These are phyloP conservation scores for Ramalina intermedia DNA, from an alignment of 495 filamentous ascomycete species.

Conservation along the genomic window DNA sequence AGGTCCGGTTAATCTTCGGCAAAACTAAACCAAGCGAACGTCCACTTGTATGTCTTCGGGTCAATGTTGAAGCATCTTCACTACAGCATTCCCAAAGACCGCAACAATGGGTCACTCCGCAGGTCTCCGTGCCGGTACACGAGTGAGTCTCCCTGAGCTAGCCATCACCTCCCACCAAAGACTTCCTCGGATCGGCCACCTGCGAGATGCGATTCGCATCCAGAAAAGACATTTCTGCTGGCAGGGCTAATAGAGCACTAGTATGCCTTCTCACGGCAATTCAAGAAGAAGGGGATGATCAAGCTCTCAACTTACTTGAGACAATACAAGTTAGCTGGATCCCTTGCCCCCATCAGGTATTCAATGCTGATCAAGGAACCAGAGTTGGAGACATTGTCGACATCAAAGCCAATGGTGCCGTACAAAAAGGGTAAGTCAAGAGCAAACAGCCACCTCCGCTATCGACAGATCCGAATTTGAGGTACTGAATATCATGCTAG, in stretches of 20 bases:
- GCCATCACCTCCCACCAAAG: too few relatives aligned
- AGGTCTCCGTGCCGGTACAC: slow-evolving; percentile 89
- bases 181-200: neutral
- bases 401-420: slow-evolving; percentile 90
- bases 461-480: slow-evolving; percentile 5
- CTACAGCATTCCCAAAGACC: slow-evolving; percentile 16
- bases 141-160: slow-evolving; percentile 35
- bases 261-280: slow-evolving; percentile 87
- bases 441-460: neutral
- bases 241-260: slow-evolving; percentile 25
- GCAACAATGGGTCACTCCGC: slow-evolving; percentile 86
- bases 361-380: slow-evolving; percentile 12
- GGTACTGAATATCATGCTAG: slow-evolving; percentile 34
- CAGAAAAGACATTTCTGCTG: too few relatives aligned
- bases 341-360: slow-evolving; percentile 5
- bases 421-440: slow-evolving; percentile 82
- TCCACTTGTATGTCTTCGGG: neutral
- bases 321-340: slow-evolving; percentile 60
- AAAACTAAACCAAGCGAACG: neutral
- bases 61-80: neutral
- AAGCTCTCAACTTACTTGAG: slow-evolving; percentile 78
- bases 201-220: neutral
- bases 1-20: neutral
- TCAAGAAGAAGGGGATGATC: slow-evolving; percentile 89
- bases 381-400: slow-evolving; percentile 97